Percentiles rank a stretch among this genome's conserved stretches.
Conservation (phyloP, 2,329 filamentous ascomycete genomes). For the Pseudogymnoascus sp. region DNA sequence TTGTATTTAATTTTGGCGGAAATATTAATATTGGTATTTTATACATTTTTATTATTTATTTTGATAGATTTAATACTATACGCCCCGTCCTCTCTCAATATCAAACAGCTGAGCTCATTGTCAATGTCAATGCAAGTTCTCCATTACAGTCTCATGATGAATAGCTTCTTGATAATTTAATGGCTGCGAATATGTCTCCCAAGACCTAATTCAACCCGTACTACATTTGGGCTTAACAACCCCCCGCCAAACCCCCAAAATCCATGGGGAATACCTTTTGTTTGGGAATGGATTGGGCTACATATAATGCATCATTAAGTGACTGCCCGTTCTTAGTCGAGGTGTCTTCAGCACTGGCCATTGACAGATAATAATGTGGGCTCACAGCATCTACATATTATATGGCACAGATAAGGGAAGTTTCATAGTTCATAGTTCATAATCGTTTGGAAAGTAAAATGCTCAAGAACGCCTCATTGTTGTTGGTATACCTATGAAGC, state of each 20-base stretch:
- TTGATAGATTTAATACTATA: not conserved
- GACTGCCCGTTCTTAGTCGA: not conserved
- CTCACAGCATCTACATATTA: not conserved
- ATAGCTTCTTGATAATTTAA: not conserved
- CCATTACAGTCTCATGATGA: not conserved
- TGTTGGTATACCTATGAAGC: slow-evolving; percentile 9
- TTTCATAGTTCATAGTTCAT: slow-evolving; percentile 3
- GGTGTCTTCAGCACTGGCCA: not conserved
- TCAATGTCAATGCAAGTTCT: not conserved
- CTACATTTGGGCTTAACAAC: not conserved
- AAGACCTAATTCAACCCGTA: not conserved
- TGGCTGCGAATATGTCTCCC: not conserved
- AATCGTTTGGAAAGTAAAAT: slow-evolving; percentile 4
- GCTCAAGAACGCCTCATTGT: slow-evolving; percentile 10
- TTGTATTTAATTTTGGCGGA: too few species aligned
- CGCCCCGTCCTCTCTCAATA: too few species aligned
- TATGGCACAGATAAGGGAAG: not conserved
- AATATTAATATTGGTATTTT: too few species aligned
- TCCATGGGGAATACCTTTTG: not conserved
- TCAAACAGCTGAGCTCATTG: not conserved
- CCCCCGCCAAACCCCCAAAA: not conserved
- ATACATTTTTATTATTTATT: not conserved
- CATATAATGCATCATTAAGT: not conserved
- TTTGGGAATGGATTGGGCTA: not conserved
- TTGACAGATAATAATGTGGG: too few species aligned